phyloP scores from a whole-genome alignment of 2,329 filamentous ascomycete species.

The Aspergillus pseudonomiae region DNA sequence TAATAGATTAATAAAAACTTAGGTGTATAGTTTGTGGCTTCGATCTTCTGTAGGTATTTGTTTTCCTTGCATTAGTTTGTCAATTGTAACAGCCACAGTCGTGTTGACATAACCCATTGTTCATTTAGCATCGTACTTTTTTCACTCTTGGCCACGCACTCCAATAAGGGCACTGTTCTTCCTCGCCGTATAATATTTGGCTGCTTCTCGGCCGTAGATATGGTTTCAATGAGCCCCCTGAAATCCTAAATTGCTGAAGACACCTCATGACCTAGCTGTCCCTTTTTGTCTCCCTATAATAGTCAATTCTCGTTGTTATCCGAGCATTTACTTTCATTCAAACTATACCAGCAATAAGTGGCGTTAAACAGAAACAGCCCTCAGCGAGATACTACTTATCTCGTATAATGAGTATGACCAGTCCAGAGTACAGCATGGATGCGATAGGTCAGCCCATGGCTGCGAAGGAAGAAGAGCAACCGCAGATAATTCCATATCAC shows the following conservation, averaged over 20 bases:
- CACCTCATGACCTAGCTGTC: background rate
- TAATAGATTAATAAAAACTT: slow-evolving; percentile 19
- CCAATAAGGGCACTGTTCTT: slow-evolving; percentile 9
- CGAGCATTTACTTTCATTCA: background rate
- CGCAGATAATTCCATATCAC: slow-evolving; percentile 23
- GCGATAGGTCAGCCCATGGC: slow-evolving; percentile 18
- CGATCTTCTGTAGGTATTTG: slow-evolving; percentile 24
- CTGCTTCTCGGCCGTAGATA: slow-evolving; percentile 9
- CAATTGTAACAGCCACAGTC: slow-evolving; percentile 23
- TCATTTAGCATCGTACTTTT: slow-evolving; percentile 23
- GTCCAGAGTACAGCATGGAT: slow-evolving; percentile 19
- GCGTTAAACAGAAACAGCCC: background rate
- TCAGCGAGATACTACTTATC: background rate
- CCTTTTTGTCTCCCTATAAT: background rate
- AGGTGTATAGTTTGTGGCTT: slow-evolving; percentile 12
- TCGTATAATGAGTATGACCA: slow-evolving; percentile 15
- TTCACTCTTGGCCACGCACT: slow-evolving; percentile 5
- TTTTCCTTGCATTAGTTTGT: slow-evolving; percentile 29
- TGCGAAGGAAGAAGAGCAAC: slow-evolving; percentile 18
- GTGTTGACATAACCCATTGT: slow-evolving; percentile 11
- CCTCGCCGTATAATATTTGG: slow-evolving; percentile 21
- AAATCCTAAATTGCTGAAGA: background rate
- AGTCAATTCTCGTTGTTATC: background rate
- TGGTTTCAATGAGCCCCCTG: background rate
- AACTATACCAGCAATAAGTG: background rate